Base-by-base conservation (phyloP, 371 early-diverging fungal species). In the Mortierella sp. region DNA sequence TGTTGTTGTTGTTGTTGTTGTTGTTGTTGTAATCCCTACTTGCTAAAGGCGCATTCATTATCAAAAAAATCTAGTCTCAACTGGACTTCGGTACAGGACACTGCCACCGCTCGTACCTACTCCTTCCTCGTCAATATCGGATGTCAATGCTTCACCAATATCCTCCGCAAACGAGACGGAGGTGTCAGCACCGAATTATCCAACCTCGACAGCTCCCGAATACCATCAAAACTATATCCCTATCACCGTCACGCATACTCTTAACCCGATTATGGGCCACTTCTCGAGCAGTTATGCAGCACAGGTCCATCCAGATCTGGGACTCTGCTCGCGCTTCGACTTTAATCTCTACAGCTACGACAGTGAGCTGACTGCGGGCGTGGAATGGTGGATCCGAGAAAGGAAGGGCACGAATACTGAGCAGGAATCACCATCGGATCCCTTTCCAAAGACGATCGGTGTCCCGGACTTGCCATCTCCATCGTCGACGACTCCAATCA, bases 201-300 rank as follows among this genome's bases (percentile, higher is more conserved):
- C 71, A 19, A 79, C 71, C 2, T 79, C 73, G 14, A 72, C 71
- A 34, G 64, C 69, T 12, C 76, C 76, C 5, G 76, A 75, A 17
- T 69, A 75, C 6, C 76, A 75, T 24, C 76, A 75, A 49, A 63
- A 75, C 49, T 75, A 75, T 37, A 69, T 75, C 42, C 84, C 85
- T 7, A 81, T 92, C 21, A 89, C 87, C 54, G 72, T 92, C 26
- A 94, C 95, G 0, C 89, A 93, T 66, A 87, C 92, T 5, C 67
- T 91, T 28, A 95, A 94, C 57, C 96, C 96, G 11, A 89, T 96
- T 72, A 94, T 95, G 83, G 95, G 95, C 28, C 94, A 95, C 58
- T 80, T 93, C 79, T 88, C 92, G 11, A 81, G 90, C 17, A 88
- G 92, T 6, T 95, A 94, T 83, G 90, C 93, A 1, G 89, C 92